Conservation (phyloP, 805 yeast genomes). For the Metschnikowia hibisci region DNA sequence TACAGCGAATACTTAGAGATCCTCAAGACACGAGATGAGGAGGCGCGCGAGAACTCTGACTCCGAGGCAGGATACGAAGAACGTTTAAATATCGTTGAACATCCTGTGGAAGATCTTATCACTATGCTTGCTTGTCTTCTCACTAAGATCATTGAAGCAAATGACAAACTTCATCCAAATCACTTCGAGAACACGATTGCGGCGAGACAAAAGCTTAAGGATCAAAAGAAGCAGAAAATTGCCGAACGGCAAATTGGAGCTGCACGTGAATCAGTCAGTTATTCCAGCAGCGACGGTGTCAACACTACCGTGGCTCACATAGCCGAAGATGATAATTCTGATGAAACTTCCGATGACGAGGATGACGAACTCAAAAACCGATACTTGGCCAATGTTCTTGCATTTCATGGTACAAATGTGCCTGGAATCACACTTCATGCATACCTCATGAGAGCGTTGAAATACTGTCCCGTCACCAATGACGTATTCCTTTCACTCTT, state of each 20-base stretch:
- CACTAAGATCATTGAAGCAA: conserved; percentile 84
- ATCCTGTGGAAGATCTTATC: conserved; percentile 75
- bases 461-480: conserved; percentile 97
- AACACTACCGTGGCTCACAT: conserved; percentile 18
- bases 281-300: conserved; percentile 11
- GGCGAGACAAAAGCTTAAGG: conserved; percentile 34
- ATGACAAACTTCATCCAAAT: conserved; percentile 76
- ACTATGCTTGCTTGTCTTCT: conserved; percentile 81
- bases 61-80: conserved; percentile 33
- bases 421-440: conserved; percentile 94
- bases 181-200: conserved; percentile 49
- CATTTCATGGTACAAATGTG: conserved; percentile 92
- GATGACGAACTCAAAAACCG: conserved; percentile 45
- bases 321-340: conserved; percentile 23
- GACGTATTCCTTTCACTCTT: conserved; percentile 87
- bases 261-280: conserved; percentile 10
- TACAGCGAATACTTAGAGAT: conserved; percentile 37
- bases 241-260: conserved; percentile 18
- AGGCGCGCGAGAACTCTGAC: conserved; percentile 11
- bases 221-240: conserved; percentile 29
- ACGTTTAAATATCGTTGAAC: conserved; percentile 73
- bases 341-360: conserved; percentile 24
- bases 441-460: conserved; percentile 82
- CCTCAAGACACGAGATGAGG: conserved; percentile 19
- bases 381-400: conserved; percentile 67